Evolutionary conservation across 108 stramenopile genomes (phyloP).

Genomic region (Cyclostephanos tholiformis): DNA sequence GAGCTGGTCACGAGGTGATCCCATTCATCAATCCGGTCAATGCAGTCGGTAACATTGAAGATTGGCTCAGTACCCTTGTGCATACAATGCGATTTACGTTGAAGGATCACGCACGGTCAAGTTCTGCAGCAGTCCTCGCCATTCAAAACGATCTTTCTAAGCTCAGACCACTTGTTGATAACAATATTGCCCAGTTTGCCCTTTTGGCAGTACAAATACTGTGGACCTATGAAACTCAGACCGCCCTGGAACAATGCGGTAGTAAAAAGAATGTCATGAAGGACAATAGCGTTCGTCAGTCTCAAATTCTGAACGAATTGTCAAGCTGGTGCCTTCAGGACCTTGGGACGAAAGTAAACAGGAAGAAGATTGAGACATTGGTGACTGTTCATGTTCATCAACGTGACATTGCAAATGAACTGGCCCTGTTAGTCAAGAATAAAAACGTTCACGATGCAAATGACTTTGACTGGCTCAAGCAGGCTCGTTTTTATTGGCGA

Average conservation of each 20-base stretch:
- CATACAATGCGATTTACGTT: constrained; percentile 80
- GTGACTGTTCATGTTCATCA: constrained; percentile 95
- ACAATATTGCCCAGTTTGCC: constrained; percentile 84
- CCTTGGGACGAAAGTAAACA: constrained; percentile 82
- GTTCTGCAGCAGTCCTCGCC: constrained; percentile 64
- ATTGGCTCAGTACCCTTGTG: constrained; percentile 85
- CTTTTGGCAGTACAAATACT: constrained; percentile 87
- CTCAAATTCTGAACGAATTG: constrained; percentile 74
- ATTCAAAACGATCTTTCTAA: constrained; percentile 64
- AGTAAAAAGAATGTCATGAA: constrained; percentile 86
- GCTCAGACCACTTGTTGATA: constrained; percentile 84
- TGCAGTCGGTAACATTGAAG: constrained; percentile 90
- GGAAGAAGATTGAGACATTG: constrained; percentile 89
- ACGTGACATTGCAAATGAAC: constrained; percentile 83
- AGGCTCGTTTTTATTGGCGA: constrained; percentile 92
- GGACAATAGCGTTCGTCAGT: constrained; percentile 75
- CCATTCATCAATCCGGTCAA: constrained; percentile 73
- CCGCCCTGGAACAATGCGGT: constrained; percentile 78
- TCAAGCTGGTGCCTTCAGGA: constrained; percentile 90
- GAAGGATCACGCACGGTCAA: constrained; percentile 75
- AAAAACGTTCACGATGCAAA: constrained; percentile 85
- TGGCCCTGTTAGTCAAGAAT: constrained; percentile 56
- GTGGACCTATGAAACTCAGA: constrained; percentile 87
- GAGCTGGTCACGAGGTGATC: constrained; percentile 75
- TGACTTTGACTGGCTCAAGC: constrained; percentile 94